A percentile compares a stretch with the other conserved stretches of the same genome.
phyloP scores from a whole-genome alignment of 345 rosid genomes.

The Citrus maxima region DNA sequence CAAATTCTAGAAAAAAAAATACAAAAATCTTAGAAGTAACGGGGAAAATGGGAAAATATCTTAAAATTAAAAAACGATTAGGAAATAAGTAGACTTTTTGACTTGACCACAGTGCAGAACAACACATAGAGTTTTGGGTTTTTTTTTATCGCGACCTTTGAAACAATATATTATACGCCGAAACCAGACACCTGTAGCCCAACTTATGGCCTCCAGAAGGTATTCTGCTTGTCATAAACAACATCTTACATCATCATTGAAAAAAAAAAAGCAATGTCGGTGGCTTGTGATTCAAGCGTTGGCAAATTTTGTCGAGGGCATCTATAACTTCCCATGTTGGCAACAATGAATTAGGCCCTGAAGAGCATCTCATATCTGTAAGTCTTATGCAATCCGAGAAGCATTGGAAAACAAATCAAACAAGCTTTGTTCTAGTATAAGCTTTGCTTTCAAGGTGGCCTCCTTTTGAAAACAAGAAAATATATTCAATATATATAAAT shows the following conservation, averaged over 20 bases:
- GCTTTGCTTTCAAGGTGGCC: neutral
- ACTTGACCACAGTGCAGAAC: too few species aligned
- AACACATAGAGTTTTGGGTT: too few species aligned
- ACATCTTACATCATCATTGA: neutral
- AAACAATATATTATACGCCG: too few species aligned
- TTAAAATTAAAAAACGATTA: too few species aligned
- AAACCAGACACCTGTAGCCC: rapidly evolving
- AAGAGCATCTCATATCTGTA: slow-evolving; percentile 6
- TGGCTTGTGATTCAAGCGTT: neutral
- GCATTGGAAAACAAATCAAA: neutral
- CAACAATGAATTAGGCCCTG: neutral
- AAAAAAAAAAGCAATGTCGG: neutral
- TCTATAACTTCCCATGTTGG: neutral
- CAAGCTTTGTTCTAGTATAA: neutral
- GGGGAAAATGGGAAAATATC: too few species aligned
- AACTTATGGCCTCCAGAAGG: too few species aligned
- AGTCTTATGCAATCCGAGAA: slow-evolving; percentile 5
- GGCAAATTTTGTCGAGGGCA: neutral
- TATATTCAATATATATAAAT: neutral
- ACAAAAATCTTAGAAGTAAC: too few species aligned
- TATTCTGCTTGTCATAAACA: too few species aligned
- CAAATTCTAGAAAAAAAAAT: too few species aligned
- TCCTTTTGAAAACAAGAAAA: neutral
- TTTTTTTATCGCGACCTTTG: too few species aligned
- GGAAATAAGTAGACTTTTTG: too few species aligned